Evolutionary conservation across 2,329 filamentous ascomycete species (phyloP).

Genomic region (Beauveria caledonica): DNA sequence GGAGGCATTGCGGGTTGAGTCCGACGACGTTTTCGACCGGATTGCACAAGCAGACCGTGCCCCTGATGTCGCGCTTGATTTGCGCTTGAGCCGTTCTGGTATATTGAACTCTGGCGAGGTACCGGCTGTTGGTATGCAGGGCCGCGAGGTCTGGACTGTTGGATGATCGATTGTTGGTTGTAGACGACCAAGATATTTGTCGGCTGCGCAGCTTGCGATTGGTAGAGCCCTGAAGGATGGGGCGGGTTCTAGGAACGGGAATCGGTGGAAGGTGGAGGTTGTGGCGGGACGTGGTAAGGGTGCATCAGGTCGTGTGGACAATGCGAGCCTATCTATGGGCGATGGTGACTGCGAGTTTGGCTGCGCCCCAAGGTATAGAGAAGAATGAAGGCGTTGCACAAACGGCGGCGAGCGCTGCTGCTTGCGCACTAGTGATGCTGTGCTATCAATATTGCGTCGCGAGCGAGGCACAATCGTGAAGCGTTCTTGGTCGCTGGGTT

Average conservation of each 20-base stretch:
- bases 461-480: not conserved
- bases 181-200: too few relatives aligned
- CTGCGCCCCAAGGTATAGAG: not conserved
- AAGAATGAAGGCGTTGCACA: not conserved
- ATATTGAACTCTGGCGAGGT: not conserved
- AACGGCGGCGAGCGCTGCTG: not conserved
- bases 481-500: not conserved
- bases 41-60: not conserved
- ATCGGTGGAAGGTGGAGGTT: not conserved
- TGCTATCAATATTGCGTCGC: slow-evolving; percentile 6
- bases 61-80: not conserved
- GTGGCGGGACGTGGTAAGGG: not conserved
- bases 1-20: slow-evolving; percentile 25
- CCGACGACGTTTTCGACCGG: not conserved
- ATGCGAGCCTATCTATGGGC: not conserved
- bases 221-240: not conserved
- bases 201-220: not conserved
- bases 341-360: not conserved
- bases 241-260: slow-evolving; percentile 1
- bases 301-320: slow-evolving; percentile 5
- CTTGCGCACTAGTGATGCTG: not conserved
- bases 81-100: not conserved
- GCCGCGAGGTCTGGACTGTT: not conserved
- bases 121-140: not conserved
- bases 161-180: not conserved